Conservation (phyloP, 208 protist species). For the Leishmania martiniquensis region DNA sequence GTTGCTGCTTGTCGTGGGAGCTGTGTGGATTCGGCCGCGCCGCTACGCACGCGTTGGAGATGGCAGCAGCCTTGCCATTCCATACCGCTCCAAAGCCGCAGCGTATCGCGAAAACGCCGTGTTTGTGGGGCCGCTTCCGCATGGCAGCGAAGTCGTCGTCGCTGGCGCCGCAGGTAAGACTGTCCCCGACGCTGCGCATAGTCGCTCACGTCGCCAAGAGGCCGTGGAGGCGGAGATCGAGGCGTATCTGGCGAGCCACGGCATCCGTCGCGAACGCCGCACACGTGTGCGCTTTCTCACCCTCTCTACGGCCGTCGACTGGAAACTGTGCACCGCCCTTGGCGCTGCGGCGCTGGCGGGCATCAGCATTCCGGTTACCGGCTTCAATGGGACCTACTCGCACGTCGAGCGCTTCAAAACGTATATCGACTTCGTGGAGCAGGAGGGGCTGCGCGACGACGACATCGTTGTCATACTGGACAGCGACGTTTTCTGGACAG, state of each 20-base stretch:
- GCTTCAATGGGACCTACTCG: constrained; percentile 33
- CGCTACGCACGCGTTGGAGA: constrained; percentile 8
- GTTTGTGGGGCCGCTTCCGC: constrained; percentile 7
- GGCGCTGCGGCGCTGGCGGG: constrained; percentile 35
- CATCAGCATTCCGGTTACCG: constrained; percentile 27
- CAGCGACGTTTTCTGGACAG: constrained; percentile 41
- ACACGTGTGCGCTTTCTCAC: constrained; percentile 23
- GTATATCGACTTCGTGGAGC: constrained; percentile 33
- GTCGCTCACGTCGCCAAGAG: constrained; percentile 13
- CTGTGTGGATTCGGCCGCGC: neutral
- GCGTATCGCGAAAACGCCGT: constrained; percentile 6
- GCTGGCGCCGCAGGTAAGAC: neutral
- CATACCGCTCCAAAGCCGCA: constrained; percentile 10
- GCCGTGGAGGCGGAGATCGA: constrained; percentile 21
- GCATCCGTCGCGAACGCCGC: constrained; percentile 11
- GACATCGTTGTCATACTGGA: constrained; percentile 43
- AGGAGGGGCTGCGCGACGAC: constrained; percentile 33
- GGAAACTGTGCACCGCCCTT: constrained; percentile 31
- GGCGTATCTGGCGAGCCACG: constrained; percentile 3
- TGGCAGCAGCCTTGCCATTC: constrained; percentile 10
- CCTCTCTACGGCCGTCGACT: constrained; percentile 27
- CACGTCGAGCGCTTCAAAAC: constrained; percentile 33
- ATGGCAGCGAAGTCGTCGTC: neutral
- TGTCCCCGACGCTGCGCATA: constrained; percentile 3
- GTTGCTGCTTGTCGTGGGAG: neutral